Conservation (phyloP, 176 grass and related monocot genomes). For the Aegilops bicornis region DNA sequence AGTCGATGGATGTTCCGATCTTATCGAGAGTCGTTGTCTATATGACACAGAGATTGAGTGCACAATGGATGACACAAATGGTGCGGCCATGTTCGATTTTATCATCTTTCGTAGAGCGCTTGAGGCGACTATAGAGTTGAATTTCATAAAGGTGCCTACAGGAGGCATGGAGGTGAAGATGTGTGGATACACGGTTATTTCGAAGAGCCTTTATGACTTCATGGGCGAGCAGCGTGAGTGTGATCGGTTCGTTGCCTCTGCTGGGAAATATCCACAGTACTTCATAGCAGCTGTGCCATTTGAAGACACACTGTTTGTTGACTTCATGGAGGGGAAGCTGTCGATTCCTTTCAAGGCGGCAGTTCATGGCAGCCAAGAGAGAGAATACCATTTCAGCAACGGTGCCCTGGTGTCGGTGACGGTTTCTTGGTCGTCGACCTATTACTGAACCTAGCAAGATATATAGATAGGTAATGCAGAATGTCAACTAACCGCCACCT, state of each 20-base stretch:
- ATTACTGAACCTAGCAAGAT: background rate
- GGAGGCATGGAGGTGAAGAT: constrained; percentile 4
- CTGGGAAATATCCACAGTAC: background rate
- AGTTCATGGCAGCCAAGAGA: constrained; percentile 17
- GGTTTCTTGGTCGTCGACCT: constrained; percentile 1
- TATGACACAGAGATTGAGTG: background rate
- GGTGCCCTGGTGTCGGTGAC: background rate
- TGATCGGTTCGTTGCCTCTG: background rate
- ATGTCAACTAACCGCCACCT: background rate
- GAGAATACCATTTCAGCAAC: background rate
- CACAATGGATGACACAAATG: background rate
- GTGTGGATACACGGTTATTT: background rate
- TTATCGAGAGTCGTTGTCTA: background rate
- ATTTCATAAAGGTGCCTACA: background rate
- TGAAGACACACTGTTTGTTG: background rate
- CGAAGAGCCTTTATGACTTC: background rate
- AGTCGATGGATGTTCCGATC: background rate
- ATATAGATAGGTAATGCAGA: background rate
- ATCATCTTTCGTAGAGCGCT: background rate
- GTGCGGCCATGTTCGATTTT: background rate
- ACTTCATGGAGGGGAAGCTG: constrained; percentile 3
- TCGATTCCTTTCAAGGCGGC: background rate
- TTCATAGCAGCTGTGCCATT: background rate
- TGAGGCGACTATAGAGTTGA: background rate
- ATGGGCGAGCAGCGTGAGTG: background rate